Base-by-base conservation (phyloP, 2,329 filamentous ascomycete genomes). In the Akanthomyces uredinophilus region DNA sequence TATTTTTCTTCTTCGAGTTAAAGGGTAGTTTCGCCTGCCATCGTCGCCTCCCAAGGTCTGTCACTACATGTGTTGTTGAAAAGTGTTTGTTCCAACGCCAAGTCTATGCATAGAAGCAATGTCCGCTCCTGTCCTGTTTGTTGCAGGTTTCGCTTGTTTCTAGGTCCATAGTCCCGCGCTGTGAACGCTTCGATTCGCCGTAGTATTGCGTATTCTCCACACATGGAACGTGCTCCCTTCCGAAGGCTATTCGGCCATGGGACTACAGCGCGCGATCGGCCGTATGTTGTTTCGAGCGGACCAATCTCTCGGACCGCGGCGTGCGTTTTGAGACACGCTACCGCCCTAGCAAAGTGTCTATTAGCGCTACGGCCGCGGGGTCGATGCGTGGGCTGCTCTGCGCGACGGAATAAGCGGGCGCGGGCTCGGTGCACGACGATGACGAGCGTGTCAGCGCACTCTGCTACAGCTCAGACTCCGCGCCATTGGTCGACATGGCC, bases 401-500 rank as follows among this genome's bases (percentile, higher is more conserved):
- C 8, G 27, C 4, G 10, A 14, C 16, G 47, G 18, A 6, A 16
- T 18, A 13, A 16, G 51, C 10, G 5, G 32, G n/a, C 22, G 41
- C 10, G 22, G 11, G 22, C 6, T 16, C 8, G 16, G 13, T 5
- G 10, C 24, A 5, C 32, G 10, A 35, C 18, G 46, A 53, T 54
- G 64, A 32, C 39, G 54, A 47, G 24, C 53, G 63, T 61, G 60
- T 55, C 49, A 35, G 35, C 16, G 32, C 59, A 66, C 66, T 66
- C 47, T 61, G 62, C 70, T 77, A 77, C 68, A 86, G 78, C 72
- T 84, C 83, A 39, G 82, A 83, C 70, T 85, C 83, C 62, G 78
- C 82, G 59, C 81, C 83, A 64, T 85, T 84, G 5, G 81, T 74
- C 65, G 84, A 84, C 55, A 83, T 65, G 4, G 77, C 76, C 81